Evolutionary conservation across 306 rosid genomes (phyloP), one percentile per base, ranked within the genome.

Genomic region (Begonia peltatifolia): DNA sequence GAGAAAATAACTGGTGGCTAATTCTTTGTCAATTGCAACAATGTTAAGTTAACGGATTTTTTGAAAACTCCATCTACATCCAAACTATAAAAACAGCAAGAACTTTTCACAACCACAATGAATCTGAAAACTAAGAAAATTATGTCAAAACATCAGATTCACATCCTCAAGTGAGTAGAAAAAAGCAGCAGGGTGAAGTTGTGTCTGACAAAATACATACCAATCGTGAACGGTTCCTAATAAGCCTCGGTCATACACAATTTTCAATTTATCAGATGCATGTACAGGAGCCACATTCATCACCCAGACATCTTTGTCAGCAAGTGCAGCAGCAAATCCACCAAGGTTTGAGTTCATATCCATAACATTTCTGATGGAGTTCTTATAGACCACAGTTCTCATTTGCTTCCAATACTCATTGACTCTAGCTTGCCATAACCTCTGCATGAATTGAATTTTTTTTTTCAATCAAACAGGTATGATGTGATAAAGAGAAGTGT

Each of bases 261-360:
- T 79, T 73, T 79, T 79, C 46, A 66, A 56, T 54, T 62, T 72
- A 54, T 74, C 58, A 52, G 79, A 79, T 16, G 65, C 66, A 60
- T 46, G 46, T 49, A 64, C 72, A 66, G 85, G 70, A 63, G 82
- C 72, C 15, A 79, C 76, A 66, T 79, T 79, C 85, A 79, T 79
- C 54, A 79, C 85, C 85, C 85, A 75, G 42, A 75, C 70, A 12
- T 75, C 76, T 60, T 68, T 63, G 43, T 63, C 66, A 57, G 47
- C 41, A 54, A 79, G 62, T 55, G 79, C 81, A 66, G 85, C 71
- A 54, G 79, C 85, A 66, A 79, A 79, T 41, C 85, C 81, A 41
- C 85, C 81, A 52, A 75, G 74, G 63, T 79, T 64, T 56, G 85
- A 79, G 70, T 79, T 75, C 85, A 79, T 79, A 58, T 79, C 85